phyloP scores from a whole-genome alignment of 129 eudicot species.

The Chrysanthemum makinoi region DNA sequence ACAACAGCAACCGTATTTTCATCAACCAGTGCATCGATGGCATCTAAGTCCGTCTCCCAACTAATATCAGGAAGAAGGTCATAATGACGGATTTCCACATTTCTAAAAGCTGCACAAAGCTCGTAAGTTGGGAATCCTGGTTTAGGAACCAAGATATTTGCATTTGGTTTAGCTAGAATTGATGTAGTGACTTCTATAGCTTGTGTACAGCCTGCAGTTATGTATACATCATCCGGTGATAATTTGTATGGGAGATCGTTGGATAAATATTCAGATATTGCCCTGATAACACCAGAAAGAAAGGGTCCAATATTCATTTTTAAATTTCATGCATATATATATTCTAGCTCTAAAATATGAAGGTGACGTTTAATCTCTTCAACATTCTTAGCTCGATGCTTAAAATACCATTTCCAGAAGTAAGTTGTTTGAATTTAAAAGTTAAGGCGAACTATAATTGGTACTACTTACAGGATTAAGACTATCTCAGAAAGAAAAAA shows the following conservation, averaged over 20 bases:
- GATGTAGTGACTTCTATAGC: slow-evolving; percentile 82
- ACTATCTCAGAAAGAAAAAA: not conserved
- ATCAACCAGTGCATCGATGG: slow-evolving; percentile 61
- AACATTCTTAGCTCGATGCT: not conserved
- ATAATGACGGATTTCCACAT: slow-evolving; percentile 68
- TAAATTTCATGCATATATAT: not conserved
- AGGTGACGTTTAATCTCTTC: not conserved
- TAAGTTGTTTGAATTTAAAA: slow-evolving; percentile 13
- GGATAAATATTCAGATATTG: slow-evolving; percentile 76
- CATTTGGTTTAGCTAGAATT: slow-evolving; percentile 69
- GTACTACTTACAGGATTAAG: not conserved
- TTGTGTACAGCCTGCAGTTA: slow-evolving; percentile 93
- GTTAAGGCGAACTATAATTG: not conserved
- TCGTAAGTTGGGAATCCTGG: slow-evolving; percentile 95
- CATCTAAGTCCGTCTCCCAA: slow-evolving; percentile 78
- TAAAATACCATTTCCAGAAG: not conserved
- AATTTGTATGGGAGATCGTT: slow-evolving; percentile 70
- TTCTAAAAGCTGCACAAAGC: slow-evolving; percentile 82
- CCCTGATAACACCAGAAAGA: slow-evolving; percentile 46
- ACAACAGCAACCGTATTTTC: slow-evolving; percentile 80
- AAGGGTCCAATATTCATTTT: not conserved
- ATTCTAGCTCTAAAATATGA: not conserved
- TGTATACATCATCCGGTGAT: slow-evolving; percentile 68
- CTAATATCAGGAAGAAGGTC: slow-evolving; percentile 70
- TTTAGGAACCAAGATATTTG: slow-evolving; percentile 79